Base-by-base conservation (phyloP, 352 stramenopile species). In the Globisporangium nagaii region DNA sequence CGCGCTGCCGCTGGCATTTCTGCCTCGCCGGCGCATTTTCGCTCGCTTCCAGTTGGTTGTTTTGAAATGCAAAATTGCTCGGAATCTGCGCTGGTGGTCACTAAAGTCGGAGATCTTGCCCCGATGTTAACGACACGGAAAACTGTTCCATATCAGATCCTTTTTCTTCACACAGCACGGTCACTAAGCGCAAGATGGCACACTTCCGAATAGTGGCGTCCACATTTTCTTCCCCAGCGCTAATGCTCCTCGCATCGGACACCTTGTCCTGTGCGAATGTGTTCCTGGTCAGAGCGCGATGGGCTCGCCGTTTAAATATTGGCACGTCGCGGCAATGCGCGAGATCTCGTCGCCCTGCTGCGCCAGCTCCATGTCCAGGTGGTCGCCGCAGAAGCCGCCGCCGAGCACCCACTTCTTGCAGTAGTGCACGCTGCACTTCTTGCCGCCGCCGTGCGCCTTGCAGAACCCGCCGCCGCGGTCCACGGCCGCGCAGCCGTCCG, bases 401-500 rank as follows among this genome's bases (percentile, higher is more conserved):
- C 84, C 84, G 0, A 90, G 42, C 20, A 94, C 84, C 84, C 84
- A 94, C 43, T 79, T 81, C 37, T 85, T 88, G 74, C 84, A 94
- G 37, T 72, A 82, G 34, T 71, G 52, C 15, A 71, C 71, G 17
- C 57, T 68, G 37, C 84, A 94, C 65, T 92, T 91, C 53, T 90
- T 90, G 31, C 84, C 84, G 22, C 83, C 84, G 2, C 84, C 84
- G 55, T 95, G 84, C 15, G 75, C 82, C 43, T 95, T 95, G 62
- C 84, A 95, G 32, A 80, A 79, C n/a, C 84, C 84, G 8, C 84
- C 84, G 25, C 84, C 84, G 6, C 84, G 82, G 50, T 95, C 80
- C 4, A 90, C 76, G 0, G 77, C 77, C 11, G 36, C 58, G 50
- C 84, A 95, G 8, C 75, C 75, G 19, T 87, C 71, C 28, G 76